phyloP scores from a whole-genome alignment of 805 yeast genomes.

The Martiniozyma abietophila region DNA sequence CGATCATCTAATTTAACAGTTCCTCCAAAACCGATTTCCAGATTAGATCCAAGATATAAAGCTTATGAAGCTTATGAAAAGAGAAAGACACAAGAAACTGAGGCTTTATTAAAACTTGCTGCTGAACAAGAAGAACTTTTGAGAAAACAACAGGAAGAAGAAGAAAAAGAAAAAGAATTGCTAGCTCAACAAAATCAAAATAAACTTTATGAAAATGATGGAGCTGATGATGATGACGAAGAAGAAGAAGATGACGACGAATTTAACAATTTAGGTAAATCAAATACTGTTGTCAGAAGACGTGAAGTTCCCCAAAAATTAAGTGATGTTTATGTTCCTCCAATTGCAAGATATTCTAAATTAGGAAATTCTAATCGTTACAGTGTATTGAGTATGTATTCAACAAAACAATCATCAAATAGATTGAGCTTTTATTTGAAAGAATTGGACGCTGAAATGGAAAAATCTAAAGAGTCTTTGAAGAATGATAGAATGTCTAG shows the following conservation, averaged over 20 bases:
- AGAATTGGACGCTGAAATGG: slow-evolving; percentile 16
- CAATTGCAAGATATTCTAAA: slow-evolving; percentile 59
- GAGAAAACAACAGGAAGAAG: too few species aligned
- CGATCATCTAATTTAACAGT: slow-evolving; percentile 18
- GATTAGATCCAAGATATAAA: slow-evolving; percentile 47
- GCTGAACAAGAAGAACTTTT: slow-evolving; percentile 16
- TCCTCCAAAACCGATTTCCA: slow-evolving; percentile 47
- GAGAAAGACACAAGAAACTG: slow-evolving; percentile 35
- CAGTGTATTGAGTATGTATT: slow-evolving; percentile 63
- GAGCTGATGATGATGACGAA: slow-evolving; percentile 5
- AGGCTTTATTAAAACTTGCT: slow-evolving; percentile 25
- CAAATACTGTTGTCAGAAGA: slow-evolving; percentile 11
- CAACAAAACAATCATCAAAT: slow-evolving; percentile 55
- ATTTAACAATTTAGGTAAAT: slow-evolving; percentile 3
- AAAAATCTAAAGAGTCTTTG: slow-evolving; percentile 3
- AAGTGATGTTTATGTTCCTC: slow-evolving; percentile 60
- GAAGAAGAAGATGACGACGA: slow-evolving; percentile 5
- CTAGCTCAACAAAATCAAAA: slow-evolving; percentile 8
- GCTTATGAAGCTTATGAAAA: slow-evolving; percentile 38
- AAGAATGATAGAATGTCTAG: slow-evolving; percentile 18
- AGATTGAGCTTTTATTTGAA: slow-evolving; percentile 42
- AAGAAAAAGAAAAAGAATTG: slow-evolving; percentile 10
- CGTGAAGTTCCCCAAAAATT: slow-evolving; percentile 38
- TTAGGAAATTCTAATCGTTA: slow-evolving; percentile 58
- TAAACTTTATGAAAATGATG: too few species aligned